Conservation (phyloP, 495 filamentous ascomycete species). For the Aspergillus haitiensis region DNA sequence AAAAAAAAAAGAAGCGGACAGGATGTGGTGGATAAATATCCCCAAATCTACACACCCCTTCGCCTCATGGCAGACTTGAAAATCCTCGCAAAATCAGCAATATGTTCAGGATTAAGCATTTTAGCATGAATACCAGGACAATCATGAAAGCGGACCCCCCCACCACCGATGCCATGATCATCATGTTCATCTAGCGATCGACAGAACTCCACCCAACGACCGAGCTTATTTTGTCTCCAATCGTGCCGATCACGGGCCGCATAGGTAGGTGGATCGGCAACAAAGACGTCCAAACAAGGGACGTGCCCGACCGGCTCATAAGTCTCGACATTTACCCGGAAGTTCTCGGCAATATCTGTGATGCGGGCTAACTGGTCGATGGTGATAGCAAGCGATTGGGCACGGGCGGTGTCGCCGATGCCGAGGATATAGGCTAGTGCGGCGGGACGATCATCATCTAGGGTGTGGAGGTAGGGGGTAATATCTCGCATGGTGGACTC, state of each 20-base stretch:
- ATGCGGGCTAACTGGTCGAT: constrained; percentile 1
- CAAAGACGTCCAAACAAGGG: constrained; percentile 5
- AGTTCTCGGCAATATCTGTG: constrained; percentile 8
- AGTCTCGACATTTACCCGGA: constrained; percentile 2
- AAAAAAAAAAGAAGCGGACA: too few relatives aligned
- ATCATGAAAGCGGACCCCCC: neutral
- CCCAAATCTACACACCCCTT: constrained; percentile 9
- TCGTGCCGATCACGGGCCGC: constrained; percentile 7
- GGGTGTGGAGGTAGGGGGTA: neutral
- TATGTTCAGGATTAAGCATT: constrained; percentile 8
- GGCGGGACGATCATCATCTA: neutral
- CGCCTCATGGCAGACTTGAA: constrained; percentile 26
- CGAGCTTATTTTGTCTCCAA: constrained; percentile 8
- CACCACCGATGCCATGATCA: too few relatives aligned
- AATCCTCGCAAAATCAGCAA: neutral
- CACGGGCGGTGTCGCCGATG: neutral
- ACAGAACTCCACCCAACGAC: neutral
- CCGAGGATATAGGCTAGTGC: neutral
- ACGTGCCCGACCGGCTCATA: constrained; percentile 5
- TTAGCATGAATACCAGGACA: constrained; percentile 10
- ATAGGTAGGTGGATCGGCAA: constrained; percentile 3
- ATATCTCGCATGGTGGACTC: constrained; percentile 1
- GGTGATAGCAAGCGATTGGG: neutral
- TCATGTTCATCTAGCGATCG: neutral
- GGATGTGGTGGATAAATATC: too few relatives aligned